Conservation (phyloP, 345 rosid species). For the Ceriops tagal region DNA sequence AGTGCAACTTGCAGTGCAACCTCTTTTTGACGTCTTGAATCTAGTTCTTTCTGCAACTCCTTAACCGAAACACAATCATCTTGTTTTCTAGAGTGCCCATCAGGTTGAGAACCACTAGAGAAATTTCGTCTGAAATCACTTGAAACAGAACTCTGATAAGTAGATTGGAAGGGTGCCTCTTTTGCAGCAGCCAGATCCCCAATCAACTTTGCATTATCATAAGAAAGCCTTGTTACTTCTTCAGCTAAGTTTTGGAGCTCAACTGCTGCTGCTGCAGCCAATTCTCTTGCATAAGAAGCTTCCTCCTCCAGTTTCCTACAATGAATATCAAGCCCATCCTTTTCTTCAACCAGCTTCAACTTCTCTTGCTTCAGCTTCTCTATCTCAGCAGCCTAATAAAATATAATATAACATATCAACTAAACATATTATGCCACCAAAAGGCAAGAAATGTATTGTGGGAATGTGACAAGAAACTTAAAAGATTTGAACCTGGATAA, state of each 20-base stretch:
- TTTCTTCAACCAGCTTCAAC: constrained; percentile 44
- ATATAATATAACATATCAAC: constrained; percentile 4
- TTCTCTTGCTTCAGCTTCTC: constrained; percentile 56
- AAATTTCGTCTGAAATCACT: constrained; percentile 28
- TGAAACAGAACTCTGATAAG: constrained; percentile 27
- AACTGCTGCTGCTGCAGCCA: constrained; percentile 67
- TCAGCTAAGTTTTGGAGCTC: constrained; percentile 64
- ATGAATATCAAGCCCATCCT: constrained; percentile 53
- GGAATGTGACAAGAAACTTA: background rate
- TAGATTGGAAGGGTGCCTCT: constrained; percentile 35
- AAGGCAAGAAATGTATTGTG: background rate
- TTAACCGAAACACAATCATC: constrained; percentile 32
- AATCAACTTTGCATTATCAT: constrained; percentile 54
- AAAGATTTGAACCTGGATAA: constrained; percentile 36
- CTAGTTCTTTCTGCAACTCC: constrained; percentile 49
- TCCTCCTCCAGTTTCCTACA: constrained; percentile 54
- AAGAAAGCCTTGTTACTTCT: constrained; percentile 67
- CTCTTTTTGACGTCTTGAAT: constrained; percentile 40
- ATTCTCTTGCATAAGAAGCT: constrained; percentile 69
- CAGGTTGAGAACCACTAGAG: constrained; percentile 23
- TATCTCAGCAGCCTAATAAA: constrained; percentile 49
- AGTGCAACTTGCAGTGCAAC: constrained; percentile 37
- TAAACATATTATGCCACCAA: no score
- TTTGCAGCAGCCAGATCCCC: constrained; percentile 46
- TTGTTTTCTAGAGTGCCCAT: constrained; percentile 24